phyloP scores from a whole-genome alignment of 2,329 filamentous ascomycete species.

The Chaetomium olivaceum region DNA sequence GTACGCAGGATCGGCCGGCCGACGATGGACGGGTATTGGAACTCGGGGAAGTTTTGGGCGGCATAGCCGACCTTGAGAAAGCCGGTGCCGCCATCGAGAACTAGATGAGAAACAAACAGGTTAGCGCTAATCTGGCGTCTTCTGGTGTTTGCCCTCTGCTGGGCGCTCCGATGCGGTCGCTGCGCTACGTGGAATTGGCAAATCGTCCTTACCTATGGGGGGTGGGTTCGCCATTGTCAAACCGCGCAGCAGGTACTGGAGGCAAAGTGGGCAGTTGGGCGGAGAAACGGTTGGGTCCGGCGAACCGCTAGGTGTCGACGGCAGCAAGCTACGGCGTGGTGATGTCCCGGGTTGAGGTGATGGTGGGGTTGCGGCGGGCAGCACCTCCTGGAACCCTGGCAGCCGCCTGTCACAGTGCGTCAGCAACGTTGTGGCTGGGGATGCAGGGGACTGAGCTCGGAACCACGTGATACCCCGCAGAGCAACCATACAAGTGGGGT shows the following conservation, averaged over 20 bases:
- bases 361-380: constrained; percentile 31
- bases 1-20: constrained; percentile 95
- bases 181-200: not conserved
- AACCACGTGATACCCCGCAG: constrained; percentile 35
- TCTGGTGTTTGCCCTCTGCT: not conserved
- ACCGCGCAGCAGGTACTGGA: not conserved
- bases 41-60: constrained; percentile 98
- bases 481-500: not conserved
- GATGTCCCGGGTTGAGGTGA: constrained; percentile 26
- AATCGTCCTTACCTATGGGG: constrained; percentile 44
- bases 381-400: constrained; percentile 16
- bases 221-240: constrained; percentile 53
- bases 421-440: constrained; percentile 30
- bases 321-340: constrained; percentile 21
- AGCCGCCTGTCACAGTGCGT: constrained; percentile 13
- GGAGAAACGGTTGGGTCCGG: not conserved
- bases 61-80: constrained; percentile 99
- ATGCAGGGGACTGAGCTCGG: not conserved
- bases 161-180: constrained; percentile 6
- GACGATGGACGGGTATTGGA: constrained; percentile 97
- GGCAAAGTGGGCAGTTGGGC: not conserved
- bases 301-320: constrained; percentile 11
- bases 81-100: constrained; percentile 98
- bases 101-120: constrained; percentile 48
- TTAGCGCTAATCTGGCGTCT: constrained; percentile 26